phyloP scores from a whole-genome alignment of 306 rosid species.

The Cicer arietinum region DNA sequence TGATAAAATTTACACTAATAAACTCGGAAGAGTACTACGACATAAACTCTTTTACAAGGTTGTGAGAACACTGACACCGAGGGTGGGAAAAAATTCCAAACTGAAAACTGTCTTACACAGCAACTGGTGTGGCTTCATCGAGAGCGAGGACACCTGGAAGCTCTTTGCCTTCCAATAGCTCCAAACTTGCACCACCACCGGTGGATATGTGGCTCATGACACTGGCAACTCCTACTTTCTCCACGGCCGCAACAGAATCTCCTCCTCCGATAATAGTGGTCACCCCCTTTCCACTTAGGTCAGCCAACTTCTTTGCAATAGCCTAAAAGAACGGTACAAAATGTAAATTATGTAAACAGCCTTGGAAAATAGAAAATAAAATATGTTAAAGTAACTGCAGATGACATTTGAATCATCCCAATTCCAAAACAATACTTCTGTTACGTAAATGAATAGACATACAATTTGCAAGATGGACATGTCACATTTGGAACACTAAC shows the following conservation, averaged over 20 bases:
- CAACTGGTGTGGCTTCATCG: constrained; percentile 77
- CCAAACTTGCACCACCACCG: constrained; percentile 99
- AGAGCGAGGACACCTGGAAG: constrained; percentile 99
- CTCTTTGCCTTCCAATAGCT: constrained; percentile 96
- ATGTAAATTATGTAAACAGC: background rate
- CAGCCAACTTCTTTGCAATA: constrained; percentile 92
- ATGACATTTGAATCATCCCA: constrained; percentile 24
- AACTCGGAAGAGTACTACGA: constrained; percentile 59
- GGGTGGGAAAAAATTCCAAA: constrained; percentile 41
- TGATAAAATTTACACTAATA: constrained; percentile 57
- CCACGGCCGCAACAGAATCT: constrained; percentile 98
- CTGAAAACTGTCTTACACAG: constrained; percentile 70
- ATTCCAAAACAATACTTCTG: constrained; percentile 10
- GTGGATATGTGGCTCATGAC: constrained; percentile 99
- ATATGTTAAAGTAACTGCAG: constrained; percentile 4
- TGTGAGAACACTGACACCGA: constrained; percentile 44
- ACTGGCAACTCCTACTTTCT: constrained; percentile 94
- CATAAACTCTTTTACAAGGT: constrained; percentile 58
- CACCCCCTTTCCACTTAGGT: constrained; percentile 92
- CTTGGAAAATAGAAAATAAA: background rate
- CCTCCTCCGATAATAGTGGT: constrained; percentile 99
- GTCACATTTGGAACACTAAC: constrained; percentile 9
- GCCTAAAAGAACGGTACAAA: constrained; percentile 59
- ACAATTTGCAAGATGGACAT: constrained; percentile 5
- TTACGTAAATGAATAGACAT: constrained; percentile 20